Base-by-base conservation (phyloP, 768 basidiomycete species). In the Sporobolomyces pararoseus region DNA sequence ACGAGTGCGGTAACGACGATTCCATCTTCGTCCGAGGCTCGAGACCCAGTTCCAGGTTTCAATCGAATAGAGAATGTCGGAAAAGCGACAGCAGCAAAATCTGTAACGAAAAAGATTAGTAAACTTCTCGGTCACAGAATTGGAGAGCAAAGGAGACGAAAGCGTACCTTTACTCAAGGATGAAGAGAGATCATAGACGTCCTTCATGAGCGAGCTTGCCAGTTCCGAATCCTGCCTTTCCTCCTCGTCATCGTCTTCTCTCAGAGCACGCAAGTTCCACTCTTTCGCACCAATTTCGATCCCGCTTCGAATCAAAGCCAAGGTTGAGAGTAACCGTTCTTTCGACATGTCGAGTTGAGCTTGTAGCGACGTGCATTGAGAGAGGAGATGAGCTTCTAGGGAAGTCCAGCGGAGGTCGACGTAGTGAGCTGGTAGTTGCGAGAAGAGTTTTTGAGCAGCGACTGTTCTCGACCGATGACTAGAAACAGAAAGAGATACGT, bases 341-440 rank as follows among this genome's bases (percentile, higher is more conserved):
- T 63, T 82, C 82, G 74, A 85, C 85, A 13, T 82, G 82, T 65
- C 85, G 82, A 60, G 84, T 16, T 32, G 17, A 14, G 17, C 19
- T 34, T 75, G 73, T 12, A 76, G 46, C 0, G 37, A 29, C 7
- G 59, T 39, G 47, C 57, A 63, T 25, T 71, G 70, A 2, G 57
- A 16, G 44, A 75, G 64, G 46, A 77, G 70, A 23, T 63, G 50
- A 0, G 68, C 49, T 47, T 77, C 76, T 60, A 77, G 49, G 7
- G 29, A 32, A 46, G 62, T 53, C 76, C 76, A 77, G 81, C 71
- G 85, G 80, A 51, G 19, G 44, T 71, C 74, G 65, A 68, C 66
- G 65, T 72, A 89, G 79, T 66, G 87, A 71, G 58, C 86, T 1
- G 91, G 89, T n/a, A 95, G 83, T 3, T 88, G 88, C 0, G 85